These are phyloP conservation scores for Penicillium nordicum DNA, from an alignment of 2,329 filamentous ascomycete genomes.

Conservation along the genomic window DNA sequence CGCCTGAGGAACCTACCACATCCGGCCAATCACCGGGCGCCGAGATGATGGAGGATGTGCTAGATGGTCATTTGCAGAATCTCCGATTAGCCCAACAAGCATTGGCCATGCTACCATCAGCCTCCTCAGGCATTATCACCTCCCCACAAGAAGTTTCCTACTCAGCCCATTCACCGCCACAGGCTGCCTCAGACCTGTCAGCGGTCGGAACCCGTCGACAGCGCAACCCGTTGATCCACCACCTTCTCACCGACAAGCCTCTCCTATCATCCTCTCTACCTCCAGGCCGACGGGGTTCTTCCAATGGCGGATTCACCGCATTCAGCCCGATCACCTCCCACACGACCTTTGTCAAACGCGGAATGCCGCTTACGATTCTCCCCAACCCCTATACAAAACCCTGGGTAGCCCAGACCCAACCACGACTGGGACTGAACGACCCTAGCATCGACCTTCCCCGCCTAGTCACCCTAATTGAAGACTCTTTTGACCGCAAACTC, in stretches of 20 bases:
- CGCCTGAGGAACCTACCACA: slow-evolving; percentile 19
- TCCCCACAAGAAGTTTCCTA: slow-evolving; percentile 79
- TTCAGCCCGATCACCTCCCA: slow-evolving; percentile 44
- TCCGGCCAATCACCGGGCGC: slow-evolving; percentile 4
- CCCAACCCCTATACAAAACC: slow-evolving; percentile 63
- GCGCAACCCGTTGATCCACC: slow-evolving; percentile 88
- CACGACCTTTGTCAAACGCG: slow-evolving; percentile 84
- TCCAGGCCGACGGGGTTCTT: slow-evolving; percentile 56
- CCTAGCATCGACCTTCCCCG: slow-evolving; percentile 77
- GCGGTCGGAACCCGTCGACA: slow-evolving; percentile 58
- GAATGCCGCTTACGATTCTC: slow-evolving; percentile 82
- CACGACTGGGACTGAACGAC: slow-evolving; percentile 70
- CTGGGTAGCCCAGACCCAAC: slow-evolving; percentile 65
- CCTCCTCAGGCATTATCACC: slow-evolving; percentile 84
- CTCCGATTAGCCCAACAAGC: slow-evolving; percentile 67
- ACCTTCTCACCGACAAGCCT: slow-evolving; percentile 91
- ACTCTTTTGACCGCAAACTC: slow-evolving; percentile 83
- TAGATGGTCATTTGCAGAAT: slow-evolving; percentile 62
- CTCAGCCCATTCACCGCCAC: slow-evolving; percentile 40
- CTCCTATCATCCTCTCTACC: slow-evolving; percentile 89
- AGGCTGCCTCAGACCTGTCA: slow-evolving; percentile 33
- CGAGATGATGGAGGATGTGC: slow-evolving; percentile 17
- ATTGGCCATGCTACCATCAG: slow-evolving; percentile 72
- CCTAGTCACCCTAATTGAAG: slow-evolving; percentile 82
- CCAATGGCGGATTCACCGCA: slow-evolving; percentile 24